Evolutionary conservation across 192 early-diverging fungal species (phyloP), one percentile per base, ranked within the genome.

Genomic region (Obelidium mucronatum): DNA sequence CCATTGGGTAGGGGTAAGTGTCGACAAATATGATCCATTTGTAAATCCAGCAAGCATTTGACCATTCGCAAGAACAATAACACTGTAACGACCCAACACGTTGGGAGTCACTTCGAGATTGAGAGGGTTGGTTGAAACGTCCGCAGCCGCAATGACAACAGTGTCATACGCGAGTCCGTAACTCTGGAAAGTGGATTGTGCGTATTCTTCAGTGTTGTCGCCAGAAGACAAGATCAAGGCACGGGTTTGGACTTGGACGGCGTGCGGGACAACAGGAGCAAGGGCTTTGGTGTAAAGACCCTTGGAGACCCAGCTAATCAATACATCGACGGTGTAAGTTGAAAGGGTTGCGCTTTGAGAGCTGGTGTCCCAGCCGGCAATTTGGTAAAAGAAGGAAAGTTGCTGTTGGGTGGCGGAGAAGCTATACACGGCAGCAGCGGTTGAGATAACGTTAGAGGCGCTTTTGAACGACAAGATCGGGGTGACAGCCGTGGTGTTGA

Each of bases 11-110:
- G 5, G 3, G 28, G 8, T 33, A 31, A 73, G 52, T 17, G 72
- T 73, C 4, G 72, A 64, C 15, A 73, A n/a, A 31, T 35, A 73
- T 8, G 72, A 73, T 13, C 72, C 72, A 58, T 73, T 73, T 4
- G 72, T 28, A 31, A 67, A 73, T 44, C 8, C 37, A 44, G 34
- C 51, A n/a, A n/a, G n/a, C n/a, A n/a, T n/a, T 44, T 44, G 37
- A 42, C 65, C 65, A 37, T n/a, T 67, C 33, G 65, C 15, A 11
- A 67, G 36, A 42, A 67, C 65, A 44, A 67, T 44, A 15, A 67
- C 34, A 44, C 40, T 36, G 65, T 67, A 67, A n/a, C 28, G 26
- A 42, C 65, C 65, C 11, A 22, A 11, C 15, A n/a, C 8, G 33
- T 67, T 67, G 8, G 24, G 13, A 28, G 65, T 67, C 8, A 67